Percentiles rank a stretch among this genome's conserved stretches.
Conservation (phyloP, 805 yeast species). For the Metschnikowia noctiluminum region DNA sequence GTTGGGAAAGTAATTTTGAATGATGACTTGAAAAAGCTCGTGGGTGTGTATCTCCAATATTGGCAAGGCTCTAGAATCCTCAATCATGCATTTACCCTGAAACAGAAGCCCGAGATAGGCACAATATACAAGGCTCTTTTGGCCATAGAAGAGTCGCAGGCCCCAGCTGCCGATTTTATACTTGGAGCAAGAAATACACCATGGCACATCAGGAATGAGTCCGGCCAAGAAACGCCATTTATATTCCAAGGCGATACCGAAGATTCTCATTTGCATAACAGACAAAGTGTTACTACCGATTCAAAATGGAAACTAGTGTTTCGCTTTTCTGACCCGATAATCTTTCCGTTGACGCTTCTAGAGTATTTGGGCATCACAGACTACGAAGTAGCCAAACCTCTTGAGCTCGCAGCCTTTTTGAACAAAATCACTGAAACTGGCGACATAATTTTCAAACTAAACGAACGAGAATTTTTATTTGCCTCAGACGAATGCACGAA, state of each 20-base stretch:
- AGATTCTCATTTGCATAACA: constrained; percentile 1
- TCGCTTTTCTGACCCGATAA: constrained; percentile 25
- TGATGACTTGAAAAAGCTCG: constrained; percentile 17
- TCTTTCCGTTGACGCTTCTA: constrained; percentile 26
- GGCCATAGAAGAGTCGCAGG: constrained; percentile 17
- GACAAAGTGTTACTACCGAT: constrained; percentile 3
- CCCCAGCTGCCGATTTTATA: constrained; percentile 20
- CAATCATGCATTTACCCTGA: constrained; percentile 20
- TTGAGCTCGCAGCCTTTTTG: neutral
- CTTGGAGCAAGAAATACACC: constrained; percentile 16
- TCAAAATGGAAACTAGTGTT: constrained; percentile 26
- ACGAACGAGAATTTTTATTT: constrained; percentile 1
- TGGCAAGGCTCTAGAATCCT: constrained; percentile 34
- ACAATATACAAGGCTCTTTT: constrained; percentile 22
- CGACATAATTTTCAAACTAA: constrained; percentile 3
- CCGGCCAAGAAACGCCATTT: constrained; percentile 14
- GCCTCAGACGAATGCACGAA: constrained; percentile 12
- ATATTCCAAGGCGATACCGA: constrained; percentile 18
- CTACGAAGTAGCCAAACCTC: constrained; percentile 1
- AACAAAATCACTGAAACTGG: neutral
- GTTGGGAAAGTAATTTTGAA: constrained; percentile 31
- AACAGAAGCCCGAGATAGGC: constrained; percentile 10
- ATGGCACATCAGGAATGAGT: constrained; percentile 21
- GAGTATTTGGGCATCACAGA: constrained; percentile 29
- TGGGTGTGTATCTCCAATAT: constrained; percentile 35